These are phyloP conservation scores for Candida glaebosa DNA, from an alignment of 805 yeast species.

Conservation along the genomic window DNA sequence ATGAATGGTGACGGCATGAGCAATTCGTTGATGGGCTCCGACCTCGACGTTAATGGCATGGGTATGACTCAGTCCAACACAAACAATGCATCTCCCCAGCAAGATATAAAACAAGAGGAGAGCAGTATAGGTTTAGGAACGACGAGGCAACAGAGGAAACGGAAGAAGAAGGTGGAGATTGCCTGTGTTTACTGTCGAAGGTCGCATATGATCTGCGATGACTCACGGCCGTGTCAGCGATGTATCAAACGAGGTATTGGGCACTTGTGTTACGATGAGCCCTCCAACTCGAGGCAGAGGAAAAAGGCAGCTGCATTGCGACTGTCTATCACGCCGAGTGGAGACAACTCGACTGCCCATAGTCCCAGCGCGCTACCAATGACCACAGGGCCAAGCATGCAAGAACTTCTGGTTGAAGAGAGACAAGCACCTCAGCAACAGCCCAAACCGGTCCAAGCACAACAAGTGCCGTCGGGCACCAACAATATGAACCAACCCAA, in stretches of 20 bases:
- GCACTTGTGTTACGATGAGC: slow-evolving; percentile 80
- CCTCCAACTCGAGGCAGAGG: slow-evolving; percentile 41
- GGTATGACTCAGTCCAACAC: neutral
- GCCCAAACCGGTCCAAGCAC: neutral
- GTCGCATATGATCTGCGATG: slow-evolving; percentile 93
- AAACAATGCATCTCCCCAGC: neutral
- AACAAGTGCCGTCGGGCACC: slow-evolving; percentile 6
- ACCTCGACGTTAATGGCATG: neutral
- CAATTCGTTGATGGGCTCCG: neutral
- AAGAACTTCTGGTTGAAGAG: slow-evolving; percentile 1
- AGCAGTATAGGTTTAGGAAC: neutral
- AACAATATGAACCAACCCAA: slow-evolving; percentile 8
- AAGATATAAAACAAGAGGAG: slow-evolving; percentile 2
- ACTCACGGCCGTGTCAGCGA: slow-evolving; percentile 68
- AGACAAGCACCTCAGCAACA: neutral
- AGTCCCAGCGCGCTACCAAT: slow-evolving; percentile 5
- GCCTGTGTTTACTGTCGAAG: slow-evolving; percentile 93
- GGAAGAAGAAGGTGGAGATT: slow-evolving; percentile 51
- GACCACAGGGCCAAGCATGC: neutral
- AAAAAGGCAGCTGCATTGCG: slow-evolving; percentile 31
- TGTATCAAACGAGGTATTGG: slow-evolving; percentile 87
- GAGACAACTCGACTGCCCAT: slow-evolving; percentile 4
- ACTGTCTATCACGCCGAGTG: slow-evolving; percentile 10
- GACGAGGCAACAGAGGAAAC: slow-evolving; percentile 14
- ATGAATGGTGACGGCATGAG: slow-evolving; percentile 3